A percentile compares a stretch with the other conserved stretches of the same genome.
These are phyloP conservation scores for Fusarium aywerte DNA, from an alignment of 2,329 filamentous ascomycete genomes.

Conservation along the genomic window DNA sequence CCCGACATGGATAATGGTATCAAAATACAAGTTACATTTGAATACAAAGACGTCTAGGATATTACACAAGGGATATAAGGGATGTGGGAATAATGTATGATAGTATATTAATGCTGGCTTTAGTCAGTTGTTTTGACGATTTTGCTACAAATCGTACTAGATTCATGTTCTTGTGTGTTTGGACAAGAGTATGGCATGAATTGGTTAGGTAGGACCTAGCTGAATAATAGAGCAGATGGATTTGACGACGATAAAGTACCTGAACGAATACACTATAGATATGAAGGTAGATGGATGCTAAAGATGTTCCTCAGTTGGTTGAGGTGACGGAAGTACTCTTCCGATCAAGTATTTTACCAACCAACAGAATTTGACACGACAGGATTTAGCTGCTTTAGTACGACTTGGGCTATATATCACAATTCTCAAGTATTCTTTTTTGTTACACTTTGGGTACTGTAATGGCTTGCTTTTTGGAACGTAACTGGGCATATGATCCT, in stretches of 20 bases:
- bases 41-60: conserved; percentile 36
- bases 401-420: not conserved
- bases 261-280: not conserved
- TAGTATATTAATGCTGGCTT: conserved; percentile 45
- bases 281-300: not conserved
- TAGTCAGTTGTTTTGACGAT: conserved; percentile 21
- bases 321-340: not conserved
- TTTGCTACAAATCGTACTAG: not conserved
- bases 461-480: not conserved
- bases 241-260: not conserved
- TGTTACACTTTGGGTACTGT: no score
- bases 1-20: conserved; percentile 61
- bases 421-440: no score
- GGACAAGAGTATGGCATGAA: not conserved
- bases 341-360: not conserved
- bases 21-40: conserved; percentile 20
- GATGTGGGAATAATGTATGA: conserved; percentile 42
- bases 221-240: not conserved
- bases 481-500: not conserved
- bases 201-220: not conserved
- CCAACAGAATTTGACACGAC: not conserved
- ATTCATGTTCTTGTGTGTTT: not conserved
- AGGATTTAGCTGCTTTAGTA: not conserved
- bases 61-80: conserved; percentile 37
- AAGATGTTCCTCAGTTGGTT: not conserved